These are phyloP conservation scores for Penicillium sclerotiorum DNA, from an alignment of 2,329 filamentous ascomycete species.

Conservation along the genomic window DNA sequence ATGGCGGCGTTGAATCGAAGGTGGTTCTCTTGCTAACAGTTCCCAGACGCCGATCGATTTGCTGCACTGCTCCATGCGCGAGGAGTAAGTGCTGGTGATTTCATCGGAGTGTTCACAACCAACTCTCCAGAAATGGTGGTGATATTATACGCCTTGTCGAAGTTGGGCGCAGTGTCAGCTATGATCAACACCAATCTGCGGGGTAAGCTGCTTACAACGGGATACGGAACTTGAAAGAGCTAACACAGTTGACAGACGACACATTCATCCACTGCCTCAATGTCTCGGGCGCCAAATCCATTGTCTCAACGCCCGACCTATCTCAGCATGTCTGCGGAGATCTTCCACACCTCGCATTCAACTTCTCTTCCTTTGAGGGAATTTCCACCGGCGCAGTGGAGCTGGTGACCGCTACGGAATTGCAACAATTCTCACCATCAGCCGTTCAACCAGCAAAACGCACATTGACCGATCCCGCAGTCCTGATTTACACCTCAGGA, in stretches of 20 bases:
- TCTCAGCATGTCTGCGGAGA: slow-evolving; percentile 37
- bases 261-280: slow-evolving; percentile 50
- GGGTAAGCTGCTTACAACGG: slow-evolving; percentile 33
- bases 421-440: slow-evolving; percentile 30
- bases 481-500: slow-evolving; percentile 53
- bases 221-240: background rate
- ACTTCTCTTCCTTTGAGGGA: slow-evolving; percentile 41
- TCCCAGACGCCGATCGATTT: slow-evolving; percentile 46
- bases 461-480: slow-evolving; percentile 37
- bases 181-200: slow-evolving; percentile 52
- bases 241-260: slow-evolving; percentile 38
- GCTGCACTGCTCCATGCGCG: slow-evolving; percentile 45
- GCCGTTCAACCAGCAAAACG: slow-evolving; percentile 35
- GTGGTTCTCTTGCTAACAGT: slow-evolving; percentile 40
- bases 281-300: slow-evolving; percentile 43
- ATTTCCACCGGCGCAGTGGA: slow-evolving; percentile 26
- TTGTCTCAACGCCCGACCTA: slow-evolving; percentile 51
- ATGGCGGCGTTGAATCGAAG: too few species aligned
- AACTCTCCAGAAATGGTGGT: slow-evolving; percentile 56
- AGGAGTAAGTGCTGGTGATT: slow-evolving; percentile 43
- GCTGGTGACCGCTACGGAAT: slow-evolving; percentile 25
- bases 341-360: slow-evolving; percentile 42
- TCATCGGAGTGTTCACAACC: slow-evolving; percentile 50
- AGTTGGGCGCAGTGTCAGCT: slow-evolving; percentile 49
- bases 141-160: slow-evolving; percentile 48